Evolutionary conservation across 163 green algal genomes (phyloP).

Genomic region (Botryococcus braunii): DNA sequence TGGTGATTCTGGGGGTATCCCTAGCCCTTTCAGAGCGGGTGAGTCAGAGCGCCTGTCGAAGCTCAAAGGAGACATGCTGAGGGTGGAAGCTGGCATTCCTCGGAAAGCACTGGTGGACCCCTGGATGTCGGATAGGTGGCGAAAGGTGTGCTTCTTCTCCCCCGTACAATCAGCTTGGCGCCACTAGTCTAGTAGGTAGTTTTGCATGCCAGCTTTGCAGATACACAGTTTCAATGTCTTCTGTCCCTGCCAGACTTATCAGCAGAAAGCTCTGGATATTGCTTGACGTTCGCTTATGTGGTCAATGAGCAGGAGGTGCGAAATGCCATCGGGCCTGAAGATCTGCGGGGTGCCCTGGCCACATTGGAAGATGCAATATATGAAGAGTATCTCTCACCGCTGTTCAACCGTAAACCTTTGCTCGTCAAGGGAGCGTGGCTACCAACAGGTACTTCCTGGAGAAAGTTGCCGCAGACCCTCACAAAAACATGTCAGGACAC

Average conservation of each 20-base stretch:
- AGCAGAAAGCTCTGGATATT: neutral
- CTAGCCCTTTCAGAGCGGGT: no score
- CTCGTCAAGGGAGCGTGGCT: conserved; percentile 51
- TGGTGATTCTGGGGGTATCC: neutral
- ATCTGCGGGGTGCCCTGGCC: conserved; percentile 41
- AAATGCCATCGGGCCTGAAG: conserved; percentile 1
- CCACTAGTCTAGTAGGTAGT: neutral
- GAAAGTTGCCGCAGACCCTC: no score
- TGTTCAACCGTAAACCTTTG: conserved; percentile 24
- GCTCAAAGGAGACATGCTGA: conserved; percentile 23
- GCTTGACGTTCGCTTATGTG: neutral
- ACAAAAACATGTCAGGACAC: no score
- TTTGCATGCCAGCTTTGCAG: neutral
- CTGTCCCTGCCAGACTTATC: neutral
- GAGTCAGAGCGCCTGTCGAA: conserved; percentile 6
- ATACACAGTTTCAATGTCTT: neutral
- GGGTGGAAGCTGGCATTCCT: conserved; percentile 33
- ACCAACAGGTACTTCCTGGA: conserved; percentile 17
- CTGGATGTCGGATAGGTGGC: conserved; percentile 9
- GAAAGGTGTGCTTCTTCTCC: neutral
- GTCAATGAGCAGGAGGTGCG: neutral
- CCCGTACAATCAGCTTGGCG: neutral
- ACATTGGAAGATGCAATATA: conserved; percentile 37
- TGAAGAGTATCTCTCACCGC: conserved; percentile 16
- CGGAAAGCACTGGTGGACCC: conserved; percentile 13